phyloP scores from a whole-genome alignment of 169 alveolate genomes.

The Babesia ovis region DNA sequence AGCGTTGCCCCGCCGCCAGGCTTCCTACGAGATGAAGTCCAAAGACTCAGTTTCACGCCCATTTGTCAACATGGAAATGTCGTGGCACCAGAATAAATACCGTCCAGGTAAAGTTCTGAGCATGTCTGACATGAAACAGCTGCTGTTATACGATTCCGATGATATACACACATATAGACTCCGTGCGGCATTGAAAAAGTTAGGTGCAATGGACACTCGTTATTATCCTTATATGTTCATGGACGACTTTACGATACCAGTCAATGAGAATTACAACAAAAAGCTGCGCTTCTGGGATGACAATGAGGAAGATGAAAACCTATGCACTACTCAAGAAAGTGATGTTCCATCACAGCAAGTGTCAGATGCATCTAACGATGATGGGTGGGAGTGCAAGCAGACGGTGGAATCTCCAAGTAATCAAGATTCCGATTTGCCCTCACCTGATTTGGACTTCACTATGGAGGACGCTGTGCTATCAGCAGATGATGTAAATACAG shows the following conservation, averaged over 20 bases:
- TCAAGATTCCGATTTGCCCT: not conserved
- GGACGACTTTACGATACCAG: constrained; percentile 7
- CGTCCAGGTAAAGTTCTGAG: not conserved
- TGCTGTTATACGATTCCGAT: constrained; percentile 20
- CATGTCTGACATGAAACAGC: constrained; percentile 7
- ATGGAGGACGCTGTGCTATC: not conserved
- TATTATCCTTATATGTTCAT: constrained; percentile 15
- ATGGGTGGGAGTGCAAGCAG: not conserved
- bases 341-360: not conserved
- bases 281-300: constrained; percentile 9
- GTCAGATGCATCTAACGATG: not conserved
- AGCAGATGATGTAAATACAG: not conserved
- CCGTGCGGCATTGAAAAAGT: constrained; percentile 1
- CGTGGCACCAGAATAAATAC: constrained; percentile 19
- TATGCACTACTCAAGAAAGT: not conserved
- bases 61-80: constrained; percentile 23
- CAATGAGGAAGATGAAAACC: not conserved
- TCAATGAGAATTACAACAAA: not conserved
- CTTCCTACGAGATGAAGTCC: not conserved
- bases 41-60: not conserved
- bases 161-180: not conserved
- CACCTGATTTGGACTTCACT: no score
- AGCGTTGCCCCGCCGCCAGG: not conserved
- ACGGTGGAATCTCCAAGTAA: not conserved
- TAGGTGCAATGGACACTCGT: not conserved